Base-by-base conservation (phyloP, 257 asterid genomes). In the Vinca minor region DNA sequence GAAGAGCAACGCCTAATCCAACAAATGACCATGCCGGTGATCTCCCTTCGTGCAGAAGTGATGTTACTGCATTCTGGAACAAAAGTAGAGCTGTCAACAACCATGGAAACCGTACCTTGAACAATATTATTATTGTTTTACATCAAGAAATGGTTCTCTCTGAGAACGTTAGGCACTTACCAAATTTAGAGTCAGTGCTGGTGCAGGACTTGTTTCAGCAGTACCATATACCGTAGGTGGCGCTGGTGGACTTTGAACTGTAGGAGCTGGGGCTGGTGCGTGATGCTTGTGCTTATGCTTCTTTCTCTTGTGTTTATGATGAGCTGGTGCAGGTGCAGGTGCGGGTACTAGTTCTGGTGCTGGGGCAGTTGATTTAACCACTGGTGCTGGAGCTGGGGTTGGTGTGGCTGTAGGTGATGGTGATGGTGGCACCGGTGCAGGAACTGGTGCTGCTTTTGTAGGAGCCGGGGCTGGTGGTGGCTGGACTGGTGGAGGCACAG, bases 261-360 rank as follows among this genome's bases (percentile, higher is more conserved):
- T 74, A 4, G 95, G 93, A 34, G 97, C 95, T 1, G 96, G 98
- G 56, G 98, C 95, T 23, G 98, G 98, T 35, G 95, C 93, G 20
- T 81, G 91, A 61, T 83, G 62, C 39, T 15, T 56, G 68, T 76
- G 81, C 59, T 47, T 70, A 65, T 75, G 76, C 78, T 48, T 74
- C 67, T 63, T 78, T 65, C 42, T 67, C 66, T 70, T 73, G 72
- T 71, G 82, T 48, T 65, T 77, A 59, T 73, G 79, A 68, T 52
- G 80, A 29, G 75, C 73, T 55, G 82, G 98, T 70, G 95, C 88
- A 7, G 95, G 96, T 49, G 89, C 45, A 28, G 87, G 86, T 15
- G 60, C 80, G 34, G 58, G 53, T 41, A 26, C 79, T 13, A 91
- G 84, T 71, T 81, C 67, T 8, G 87, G 81, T 17, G 73, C 79